Base-by-base conservation (phyloP, 805 yeast genomes). In the Yamadazyma akitaensis region DNA sequence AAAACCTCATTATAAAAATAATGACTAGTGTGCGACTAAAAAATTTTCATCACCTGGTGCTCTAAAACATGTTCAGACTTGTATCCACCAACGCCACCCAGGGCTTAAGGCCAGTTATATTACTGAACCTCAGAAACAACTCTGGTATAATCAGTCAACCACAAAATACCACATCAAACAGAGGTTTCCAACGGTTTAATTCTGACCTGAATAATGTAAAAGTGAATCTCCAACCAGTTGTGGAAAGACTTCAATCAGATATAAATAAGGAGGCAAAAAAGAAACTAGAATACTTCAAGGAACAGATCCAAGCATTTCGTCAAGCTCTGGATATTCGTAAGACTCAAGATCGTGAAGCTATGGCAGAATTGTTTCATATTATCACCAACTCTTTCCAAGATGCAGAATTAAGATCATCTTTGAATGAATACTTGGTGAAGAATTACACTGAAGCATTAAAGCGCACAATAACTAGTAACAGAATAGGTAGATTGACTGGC, bases 101-200 rank as follows among this genome's bases (percentile, higher is more conserved):
- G 46, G 59, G 66, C 37, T 52, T 71, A 41, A 62, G 70, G 49
- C 73, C 75, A 11, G 70, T 55, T 24, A 51, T 70, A 41, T 57
- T 70, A 42, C 68, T 62, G 58, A 69, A 70, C 48, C 71, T 70
- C 30, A 61, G 69, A 47, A 56, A 58, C 38, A 64, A 62, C 49
- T 53, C 57, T 24, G 51, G 53, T 37, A 40, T 43, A 13, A 44
- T 47, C 8, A 28, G 25, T 11, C 54, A 45, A 38, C 51, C 38
- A 42, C 42, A 43, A 40, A 25, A 45, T 35, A 33, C 16, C 19
- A 7, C 26, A 17, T 14, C 46, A 26, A 28, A 47, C 18, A 39
- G 46, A 24, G 50, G 51, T 25, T 54, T 58, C 43, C 42, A 51
- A 25, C 53, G 65, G 52, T 53, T 55, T 9, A 59, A 60, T 38